These are phyloP conservation scores for Westerdykella ornata DNA, from an alignment of 2,329 filamentous ascomycete genomes.

Conservation along the genomic window DNA sequence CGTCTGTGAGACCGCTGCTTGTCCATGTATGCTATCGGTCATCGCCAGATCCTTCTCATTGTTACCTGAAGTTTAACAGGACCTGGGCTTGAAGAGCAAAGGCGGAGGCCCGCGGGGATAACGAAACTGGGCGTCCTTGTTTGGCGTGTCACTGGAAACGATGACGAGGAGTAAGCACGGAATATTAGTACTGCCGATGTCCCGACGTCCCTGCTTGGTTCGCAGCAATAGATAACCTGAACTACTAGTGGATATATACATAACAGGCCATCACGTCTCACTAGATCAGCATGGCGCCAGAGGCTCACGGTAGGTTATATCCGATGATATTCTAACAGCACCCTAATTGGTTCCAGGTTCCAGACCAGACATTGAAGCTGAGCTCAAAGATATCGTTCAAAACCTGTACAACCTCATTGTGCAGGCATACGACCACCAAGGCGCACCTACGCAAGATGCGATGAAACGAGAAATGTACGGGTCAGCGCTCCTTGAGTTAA, in stretches of 20 bases:
- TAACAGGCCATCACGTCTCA: not conserved
- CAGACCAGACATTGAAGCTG: conserved; percentile 35
- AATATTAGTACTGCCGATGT: too few relatives aligned
- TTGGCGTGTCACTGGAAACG: too few relatives aligned
- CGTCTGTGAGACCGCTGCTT: conserved; percentile 17
- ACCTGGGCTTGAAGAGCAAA: too few relatives aligned
- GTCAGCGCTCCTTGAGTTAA: not conserved
- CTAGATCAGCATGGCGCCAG: too few relatives aligned
- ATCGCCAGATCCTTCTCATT: conserved; percentile 19
- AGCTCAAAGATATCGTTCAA: conserved; percentile 56
- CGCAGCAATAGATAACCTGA: too few relatives aligned
- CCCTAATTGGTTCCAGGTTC: not conserved
- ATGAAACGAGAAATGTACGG: conserved; percentile 53
- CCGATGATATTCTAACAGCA: too few relatives aligned
- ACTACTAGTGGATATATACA: too few relatives aligned
- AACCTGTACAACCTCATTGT: conserved; percentile 55
- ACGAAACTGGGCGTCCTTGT: too few relatives aligned
- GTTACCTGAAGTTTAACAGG: conserved; percentile 1
- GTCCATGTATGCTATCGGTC: conserved; percentile 22
- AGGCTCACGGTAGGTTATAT: too few relatives aligned
- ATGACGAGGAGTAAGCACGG: too few relatives aligned
- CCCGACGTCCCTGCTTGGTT: too few relatives aligned
- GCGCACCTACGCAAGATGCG: conserved; percentile 50
- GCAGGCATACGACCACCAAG: conserved; percentile 55
- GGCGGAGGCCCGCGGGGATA: too few relatives aligned